Evolutionary conservation across 2,329 filamentous ascomycete species (phyloP).

Genomic region (Bipolaris oryzae): DNA sequence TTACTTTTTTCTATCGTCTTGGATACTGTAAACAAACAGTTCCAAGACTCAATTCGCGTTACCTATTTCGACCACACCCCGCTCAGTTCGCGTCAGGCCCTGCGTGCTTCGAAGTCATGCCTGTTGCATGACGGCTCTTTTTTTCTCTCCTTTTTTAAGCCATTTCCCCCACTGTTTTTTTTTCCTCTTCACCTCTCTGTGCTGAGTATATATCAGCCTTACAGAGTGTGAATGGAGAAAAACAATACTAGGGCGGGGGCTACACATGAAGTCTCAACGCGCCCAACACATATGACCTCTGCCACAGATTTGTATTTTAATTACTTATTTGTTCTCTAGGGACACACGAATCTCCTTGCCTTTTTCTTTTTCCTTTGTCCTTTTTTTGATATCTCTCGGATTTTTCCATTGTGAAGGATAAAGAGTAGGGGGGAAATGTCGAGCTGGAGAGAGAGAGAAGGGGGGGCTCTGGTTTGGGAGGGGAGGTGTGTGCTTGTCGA

Average conservation of each 20-base stretch:
- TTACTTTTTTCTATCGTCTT: background rate
- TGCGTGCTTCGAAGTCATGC: background rate
- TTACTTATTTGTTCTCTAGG: background rate
- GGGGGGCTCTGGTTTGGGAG: background rate
- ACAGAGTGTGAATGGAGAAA: background rate
- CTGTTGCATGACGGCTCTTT: background rate
- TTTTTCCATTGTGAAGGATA: background rate
- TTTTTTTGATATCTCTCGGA: background rate
- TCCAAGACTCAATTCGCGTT: background rate
- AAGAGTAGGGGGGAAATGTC: background rate
- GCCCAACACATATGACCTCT: background rate
- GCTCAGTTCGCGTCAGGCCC: background rate
- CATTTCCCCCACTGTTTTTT: too few species aligned
- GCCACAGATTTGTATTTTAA: constrained; percentile 6
- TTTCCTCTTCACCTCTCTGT: background rate
- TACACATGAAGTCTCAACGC: background rate
- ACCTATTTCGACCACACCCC: background rate
- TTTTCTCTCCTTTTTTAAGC: background rate
- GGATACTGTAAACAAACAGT: background rate
- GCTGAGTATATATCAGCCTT: background rate
- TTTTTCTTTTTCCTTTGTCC: background rate
- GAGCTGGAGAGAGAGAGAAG: background rate
- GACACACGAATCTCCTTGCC: constrained; percentile 2
- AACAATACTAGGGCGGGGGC: background rate
- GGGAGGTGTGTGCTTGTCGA: constrained; percentile 1